Evolutionary conservation across 768 basidiomycete species (phyloP), one percentile per base, ranked within the genome.

Genomic region (Naganishia kalamii): DNA sequence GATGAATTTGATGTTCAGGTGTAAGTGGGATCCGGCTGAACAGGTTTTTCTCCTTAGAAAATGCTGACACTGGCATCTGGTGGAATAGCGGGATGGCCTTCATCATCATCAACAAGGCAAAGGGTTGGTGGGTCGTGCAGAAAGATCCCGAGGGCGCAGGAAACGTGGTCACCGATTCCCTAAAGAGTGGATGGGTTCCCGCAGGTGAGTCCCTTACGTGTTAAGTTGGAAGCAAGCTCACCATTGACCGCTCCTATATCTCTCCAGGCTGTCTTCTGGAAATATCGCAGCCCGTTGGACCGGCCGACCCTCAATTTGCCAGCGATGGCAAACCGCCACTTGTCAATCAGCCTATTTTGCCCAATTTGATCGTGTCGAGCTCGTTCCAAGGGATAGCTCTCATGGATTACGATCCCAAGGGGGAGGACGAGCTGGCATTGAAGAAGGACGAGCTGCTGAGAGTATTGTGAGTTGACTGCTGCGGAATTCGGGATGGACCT

Each of bases 91-190:
- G 91, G 43, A 90, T 93, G 73, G 92, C 92, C 0, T 97, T 92
- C 79, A 85, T 94, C 68, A 93, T 97, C 68, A 80, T 92, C 44
- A 90, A 90, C 61, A 86, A 93, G 60, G 88, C 92, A n/a, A 87
- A 93, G 62, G 94, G 96, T 0, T 99, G 96, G 96, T 99, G 94
- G 92, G 89, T 97, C 35, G 96, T 98, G 4, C 93, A 98, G 75
- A 86, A 89, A 35, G 96, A 99, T 77, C 88, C 88, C 32, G 86
- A 85, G 37, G 92, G 92, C 4, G 83, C 86, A 3, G 90, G 92
- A 11, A 77, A 86, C 23, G 86, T 90, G 30, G 51, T 88, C 87
- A 72, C 86, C 17, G 90, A 92, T 68, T 82, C 86, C 29, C 81
- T 83, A 46, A 88, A 88, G 75, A 91, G 92, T 73, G 92, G 92